Base-by-base conservation (phyloP, 805 yeast genomes). In the Candida stauntonica region DNA sequence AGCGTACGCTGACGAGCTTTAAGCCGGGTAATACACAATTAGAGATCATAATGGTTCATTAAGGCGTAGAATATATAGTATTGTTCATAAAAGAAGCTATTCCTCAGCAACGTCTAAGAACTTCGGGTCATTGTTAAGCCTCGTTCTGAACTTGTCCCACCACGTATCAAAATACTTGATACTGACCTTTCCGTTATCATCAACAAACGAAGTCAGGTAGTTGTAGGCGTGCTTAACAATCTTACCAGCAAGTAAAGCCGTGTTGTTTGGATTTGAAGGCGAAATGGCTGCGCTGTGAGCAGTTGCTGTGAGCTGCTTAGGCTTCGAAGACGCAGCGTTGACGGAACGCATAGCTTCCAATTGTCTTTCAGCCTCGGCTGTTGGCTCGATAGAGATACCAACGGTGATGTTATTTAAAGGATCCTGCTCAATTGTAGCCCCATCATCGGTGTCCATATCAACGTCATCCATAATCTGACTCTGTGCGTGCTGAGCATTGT, bases 201-300 rank as follows among this genome's bases (percentile, higher is more conserved):
- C 95, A 7, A 87, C 73, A 57, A 89, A 91, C n/a, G 97, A 86
- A 2, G 94, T 79, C 34, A 91, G 62, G 57, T 75, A 93, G 57
- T 93, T 89, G 63, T 91, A 93, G 2, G 97, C 97, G 60, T 93
- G 87, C 27, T 80, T 80, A 16, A 93, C 94, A 41, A 93, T 87
- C 57, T 85, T 86, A 45, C 84, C 86, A 2, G 97, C 96, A 41
- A 91, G 60, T 0, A 64, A 63, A 2, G 87, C 83, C 2, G 79
- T 70, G 17, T 66, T 59, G 8, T 58, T 49, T 2, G 78, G 70
- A 19, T 67, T 56, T 5, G 61, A 44, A 41, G 47, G 64, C 52
- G 51, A 57, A 36, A 51, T 54, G 54, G 33, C 62, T 56, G 17
- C 55, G 58, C 14, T 61, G 50, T 36, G 48, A 39, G 27, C 57